Evolutionary conservation across 164 flowering plant genomes (phyloP).

Genomic region (Nelumbo lutea): DNA sequence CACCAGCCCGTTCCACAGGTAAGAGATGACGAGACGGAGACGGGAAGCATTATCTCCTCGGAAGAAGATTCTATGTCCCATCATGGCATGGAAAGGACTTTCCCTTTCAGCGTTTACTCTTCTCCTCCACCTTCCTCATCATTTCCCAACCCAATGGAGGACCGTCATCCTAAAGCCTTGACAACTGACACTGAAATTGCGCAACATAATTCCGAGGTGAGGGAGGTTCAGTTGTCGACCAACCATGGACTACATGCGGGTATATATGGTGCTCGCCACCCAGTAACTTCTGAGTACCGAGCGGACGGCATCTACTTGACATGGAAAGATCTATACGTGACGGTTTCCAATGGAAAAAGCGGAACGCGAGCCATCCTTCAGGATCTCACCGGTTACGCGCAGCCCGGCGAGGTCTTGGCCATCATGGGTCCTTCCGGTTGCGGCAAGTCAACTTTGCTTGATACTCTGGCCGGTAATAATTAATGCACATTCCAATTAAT

Average conservation of each 20-base stretch:
- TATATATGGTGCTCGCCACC: too few species aligned
- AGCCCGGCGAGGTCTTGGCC: constrained; percentile 43
- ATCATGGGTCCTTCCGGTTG: constrained; percentile 60
- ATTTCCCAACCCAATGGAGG: neutral
- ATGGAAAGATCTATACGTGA: constrained; percentile 42
- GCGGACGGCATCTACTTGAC: constrained; percentile 26
- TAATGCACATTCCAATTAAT: neutral
- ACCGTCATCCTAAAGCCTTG: too few species aligned
- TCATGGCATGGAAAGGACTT: neutral
- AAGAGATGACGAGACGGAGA: neutral
- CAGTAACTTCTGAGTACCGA: neutral
- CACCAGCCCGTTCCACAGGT: neutral
- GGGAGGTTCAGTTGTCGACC: neutral
- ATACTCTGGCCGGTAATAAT: constrained; percentile 40
- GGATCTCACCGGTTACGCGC: constrained; percentile 39
- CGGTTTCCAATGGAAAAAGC: constrained; percentile 17
- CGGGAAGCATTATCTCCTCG: neutral
- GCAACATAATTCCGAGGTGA: neutral
- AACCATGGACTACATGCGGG: neutral
- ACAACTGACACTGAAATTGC: too few species aligned
- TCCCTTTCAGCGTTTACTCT: constrained; percentile 5
- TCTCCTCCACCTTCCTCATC: neutral
- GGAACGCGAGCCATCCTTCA: constrained; percentile 22
- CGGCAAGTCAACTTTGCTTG: constrained; percentile 50
- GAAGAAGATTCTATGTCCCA: neutral